Evolutionary conservation across 1,284 basidiomycete genomes (phyloP), one percentile per base, ranked within the genome.

Genomic region (Melampsora occidentalis): DNA sequence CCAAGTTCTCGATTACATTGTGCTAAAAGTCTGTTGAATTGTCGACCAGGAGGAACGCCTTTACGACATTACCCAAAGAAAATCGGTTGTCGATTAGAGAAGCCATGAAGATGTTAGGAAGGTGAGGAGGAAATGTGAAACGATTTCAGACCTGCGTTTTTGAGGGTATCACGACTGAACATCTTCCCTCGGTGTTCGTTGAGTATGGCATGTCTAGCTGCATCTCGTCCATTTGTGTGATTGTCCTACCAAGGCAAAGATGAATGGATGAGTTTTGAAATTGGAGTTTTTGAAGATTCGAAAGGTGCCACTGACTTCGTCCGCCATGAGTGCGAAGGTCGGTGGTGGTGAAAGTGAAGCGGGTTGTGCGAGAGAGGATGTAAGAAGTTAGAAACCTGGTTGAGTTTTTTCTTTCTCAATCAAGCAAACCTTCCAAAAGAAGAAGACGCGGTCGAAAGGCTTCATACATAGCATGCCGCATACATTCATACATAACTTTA

Each of bases 1-100:
- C 42, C 48, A 49, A 77, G 68, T 51, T 77, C 61, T 22, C 53
- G 12, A 48, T 77, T 77, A 25, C 67, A 69, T 46, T 65, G 42
- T 3, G 53, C 48, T 31, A 77, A 35, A n/a, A 57, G 25, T 62
- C 70, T 77, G 12, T 51, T 61, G 35, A 77, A 77, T n/a, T 51
- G 35, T 18, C 75, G 59, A 42, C 42, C 31, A n/a, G 28, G 12
- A 46, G 42, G 12, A 12, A 46, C 12, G 62, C 35, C 33, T 31
- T n/a, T 9, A n/a, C 10, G 7, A 64, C 20, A 28, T 64, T n/a
- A 31, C 1, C 53, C 6, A 35, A 64, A 64, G 28, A 28, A 20
- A 64, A 25, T 18, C 62, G n/a, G 10, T 64, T 7, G 10, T n/a
- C 18, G 1, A 18, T 25, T 10, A n/a, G 33, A 10, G 16, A 7